Conservation (phyloP, 2,329 filamentous ascomycete genomes). For the Fusarium veterinarium region DNA sequence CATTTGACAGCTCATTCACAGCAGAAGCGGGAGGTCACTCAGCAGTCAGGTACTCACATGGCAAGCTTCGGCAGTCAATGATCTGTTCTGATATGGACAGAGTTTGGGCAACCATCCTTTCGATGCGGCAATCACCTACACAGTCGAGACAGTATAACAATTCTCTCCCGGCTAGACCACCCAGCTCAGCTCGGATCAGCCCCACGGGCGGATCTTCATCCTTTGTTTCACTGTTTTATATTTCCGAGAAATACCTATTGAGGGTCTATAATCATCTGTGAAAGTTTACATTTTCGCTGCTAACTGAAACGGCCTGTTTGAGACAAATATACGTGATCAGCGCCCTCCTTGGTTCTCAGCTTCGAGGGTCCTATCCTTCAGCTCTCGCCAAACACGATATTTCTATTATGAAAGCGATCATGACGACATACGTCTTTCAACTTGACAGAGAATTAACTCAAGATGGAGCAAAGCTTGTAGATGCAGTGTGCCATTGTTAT, state of each 20-base stretch:
- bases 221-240: not conserved
- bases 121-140: accelerated
- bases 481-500: too few relatives aligned
- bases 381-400: too few relatives aligned
- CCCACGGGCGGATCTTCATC: not conserved
- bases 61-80: not conserved
- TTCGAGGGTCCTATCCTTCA: too few relatives aligned
- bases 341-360: too few relatives aligned
- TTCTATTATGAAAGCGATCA: too few relatives aligned
- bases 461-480: too few relatives aligned
- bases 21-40: not conserved
- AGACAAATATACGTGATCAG: too few relatives aligned
- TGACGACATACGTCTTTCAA: too few relatives aligned
- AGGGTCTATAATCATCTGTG: not conserved
- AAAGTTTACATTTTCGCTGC: not conserved
- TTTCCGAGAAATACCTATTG: not conserved
- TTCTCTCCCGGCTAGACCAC: not conserved
- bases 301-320: too few relatives aligned
- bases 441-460: too few relatives aligned
- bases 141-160: accelerated
- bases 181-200: not conserved
- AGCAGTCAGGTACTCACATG: not conserved
- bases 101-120: accelerated
- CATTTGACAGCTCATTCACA: not conserved
- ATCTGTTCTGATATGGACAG: too few relatives aligned